Evolutionary conservation across 306 rosid species (phyloP).

Genomic region (Casuarina equisetifolia): DNA sequence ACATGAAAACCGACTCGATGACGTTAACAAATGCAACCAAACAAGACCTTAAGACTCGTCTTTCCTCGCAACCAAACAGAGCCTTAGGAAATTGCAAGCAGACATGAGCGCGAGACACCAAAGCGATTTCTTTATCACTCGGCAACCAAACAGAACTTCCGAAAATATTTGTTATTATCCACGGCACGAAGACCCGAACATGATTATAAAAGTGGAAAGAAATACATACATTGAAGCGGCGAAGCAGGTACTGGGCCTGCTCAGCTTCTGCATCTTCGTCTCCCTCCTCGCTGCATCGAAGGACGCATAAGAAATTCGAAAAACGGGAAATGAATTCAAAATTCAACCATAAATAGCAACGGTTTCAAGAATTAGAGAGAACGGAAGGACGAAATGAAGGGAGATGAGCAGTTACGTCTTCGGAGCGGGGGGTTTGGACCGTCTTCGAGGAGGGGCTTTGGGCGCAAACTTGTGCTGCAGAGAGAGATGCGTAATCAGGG

Average conservation of each 20-base stretch:
- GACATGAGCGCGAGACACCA: conserved; percentile 1
- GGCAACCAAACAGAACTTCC: conserved; percentile 12
- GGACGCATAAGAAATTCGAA: too few species aligned
- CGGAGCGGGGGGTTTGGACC: conserved; percentile 18
- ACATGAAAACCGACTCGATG: not conserved
- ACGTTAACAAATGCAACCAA: not conserved
- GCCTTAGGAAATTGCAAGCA: not conserved
- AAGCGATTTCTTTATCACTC: not conserved
- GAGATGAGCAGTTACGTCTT: conserved; percentile 37
- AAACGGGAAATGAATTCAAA: not conserved
- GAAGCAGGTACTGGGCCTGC: conserved; percentile 38
- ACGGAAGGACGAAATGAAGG: not conserved
- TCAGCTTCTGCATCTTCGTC: conserved; percentile 38
- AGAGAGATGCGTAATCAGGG: not conserved
- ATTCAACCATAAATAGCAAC: not conserved
- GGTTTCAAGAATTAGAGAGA: not conserved
- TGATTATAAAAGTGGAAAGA: not conserved
- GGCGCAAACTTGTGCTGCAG: conserved; percentile 56
- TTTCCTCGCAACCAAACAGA: too few species aligned
- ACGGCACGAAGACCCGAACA: not conserved
- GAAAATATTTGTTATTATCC: not conserved
- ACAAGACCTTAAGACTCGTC: not conserved
- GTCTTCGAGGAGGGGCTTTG: conserved; percentile 36
- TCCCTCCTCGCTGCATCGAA: conserved; percentile 45
- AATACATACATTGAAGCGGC: conserved; percentile 46